Percentiles rank a stretch among this genome's conserved stretches.
Conservation (phyloP, 2,329 filamentous ascomycete species). For the Samsoniella hepiali region DNA sequence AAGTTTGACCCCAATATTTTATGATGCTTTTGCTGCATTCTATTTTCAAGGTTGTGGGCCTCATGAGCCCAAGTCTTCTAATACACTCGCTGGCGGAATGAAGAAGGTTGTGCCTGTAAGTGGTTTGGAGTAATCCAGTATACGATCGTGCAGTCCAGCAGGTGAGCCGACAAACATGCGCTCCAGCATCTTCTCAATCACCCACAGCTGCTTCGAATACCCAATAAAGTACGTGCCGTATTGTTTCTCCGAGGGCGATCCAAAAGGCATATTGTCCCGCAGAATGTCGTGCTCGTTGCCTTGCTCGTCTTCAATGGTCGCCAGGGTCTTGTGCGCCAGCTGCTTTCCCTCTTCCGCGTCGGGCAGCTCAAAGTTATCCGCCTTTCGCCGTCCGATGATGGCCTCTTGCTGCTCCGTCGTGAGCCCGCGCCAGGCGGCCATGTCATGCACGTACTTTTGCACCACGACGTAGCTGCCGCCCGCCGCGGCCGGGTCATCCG, state of each 20-base stretch:
- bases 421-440: conserved; percentile 45
- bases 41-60: neutral
- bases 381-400: conserved; percentile 55
- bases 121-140: conserved; percentile 53
- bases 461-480: conserved; percentile 58
- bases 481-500: conserved; percentile 35
- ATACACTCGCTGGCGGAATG: conserved; percentile 7
- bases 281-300: conserved; percentile 52
- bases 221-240: conserved; percentile 60
- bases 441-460: conserved; percentile 56
- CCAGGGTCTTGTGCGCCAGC: conserved; percentile 52
- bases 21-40: neutral
- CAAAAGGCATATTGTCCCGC: conserved; percentile 61
- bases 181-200: conserved; percentile 56
- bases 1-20: neutral
- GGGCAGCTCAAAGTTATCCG: conserved; percentile 55
- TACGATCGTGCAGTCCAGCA: conserved; percentile 50
- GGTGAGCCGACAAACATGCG: conserved; percentile 56
- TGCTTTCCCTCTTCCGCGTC: conserved; percentile 45
- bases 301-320: conserved; percentile 49
- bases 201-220: conserved; percentile 51
- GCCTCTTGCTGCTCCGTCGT: conserved; percentile 50
- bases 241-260: conserved; percentile 46
- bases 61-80: neutral
- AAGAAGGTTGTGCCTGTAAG: conserved; percentile 54